phyloP scores from a whole-genome alignment of 306 rosid species.

The Morella rubra region DNA sequence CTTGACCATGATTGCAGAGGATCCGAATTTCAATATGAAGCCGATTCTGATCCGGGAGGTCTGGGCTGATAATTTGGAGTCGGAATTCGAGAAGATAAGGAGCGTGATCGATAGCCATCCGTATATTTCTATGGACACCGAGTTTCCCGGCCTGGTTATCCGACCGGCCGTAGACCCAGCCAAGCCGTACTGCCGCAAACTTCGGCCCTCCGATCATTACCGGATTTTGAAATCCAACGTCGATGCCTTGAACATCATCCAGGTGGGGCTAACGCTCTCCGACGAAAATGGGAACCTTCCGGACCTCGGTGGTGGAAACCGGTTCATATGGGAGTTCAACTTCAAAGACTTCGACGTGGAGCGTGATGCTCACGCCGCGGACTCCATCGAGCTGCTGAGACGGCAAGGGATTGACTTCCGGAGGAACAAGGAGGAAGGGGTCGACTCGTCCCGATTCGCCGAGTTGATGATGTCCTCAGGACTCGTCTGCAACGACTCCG shows the following conservation, averaged over 20 bases:
- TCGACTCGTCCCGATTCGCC: slow-evolving; percentile 44
- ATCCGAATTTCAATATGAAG: slow-evolving; percentile 15
- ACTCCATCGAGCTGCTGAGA: slow-evolving; percentile 57
- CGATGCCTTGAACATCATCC: slow-evolving; percentile 73
- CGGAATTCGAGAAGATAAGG: slow-evolving; percentile 48
- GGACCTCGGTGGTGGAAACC: slow-evolving; percentile 32
- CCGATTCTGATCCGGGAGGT: slow-evolving; percentile 59
- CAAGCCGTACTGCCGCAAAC: slow-evolving; percentile 10
- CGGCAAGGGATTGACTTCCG: slow-evolving; percentile 65
- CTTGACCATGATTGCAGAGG: not conserved
- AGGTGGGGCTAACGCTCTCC: slow-evolving; percentile 71
- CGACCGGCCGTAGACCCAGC: slow-evolving; percentile 23
- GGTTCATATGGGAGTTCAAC: slow-evolving; percentile 75
- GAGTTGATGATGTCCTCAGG: slow-evolving; percentile 62
- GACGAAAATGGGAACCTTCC: slow-evolving; percentile 70
- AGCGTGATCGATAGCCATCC: slow-evolving; percentile 39
- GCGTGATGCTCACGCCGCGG: slow-evolving; percentile 56
- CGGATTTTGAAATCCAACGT: slow-evolving; percentile 63
- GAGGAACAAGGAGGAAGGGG: slow-evolving; percentile 44
- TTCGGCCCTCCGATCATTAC: slow-evolving; percentile 60
- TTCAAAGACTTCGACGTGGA: slow-evolving; percentile 55
- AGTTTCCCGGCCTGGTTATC: slow-evolving; percentile 63
- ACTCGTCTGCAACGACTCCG: slow-evolving; percentile 49
- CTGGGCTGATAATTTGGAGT: slow-evolving; percentile 56
- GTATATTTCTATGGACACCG: slow-evolving; percentile 76